phyloP scores from a whole-genome alignment of 2,329 filamentous ascomycete species.

The Mollisia scopiformis region DNA sequence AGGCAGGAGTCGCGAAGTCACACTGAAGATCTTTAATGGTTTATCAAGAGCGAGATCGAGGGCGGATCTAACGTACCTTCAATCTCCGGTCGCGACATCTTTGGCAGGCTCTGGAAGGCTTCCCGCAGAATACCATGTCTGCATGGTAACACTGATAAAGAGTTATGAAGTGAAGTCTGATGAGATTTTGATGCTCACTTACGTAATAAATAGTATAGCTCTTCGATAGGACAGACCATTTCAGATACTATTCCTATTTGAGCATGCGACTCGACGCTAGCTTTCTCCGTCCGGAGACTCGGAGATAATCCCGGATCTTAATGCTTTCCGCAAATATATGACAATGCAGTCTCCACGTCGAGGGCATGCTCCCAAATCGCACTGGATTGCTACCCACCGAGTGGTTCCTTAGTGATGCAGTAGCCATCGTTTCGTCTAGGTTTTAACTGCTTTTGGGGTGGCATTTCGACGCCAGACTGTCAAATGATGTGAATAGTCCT shows the following conservation, averaged over 20 bases:
- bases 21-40: slow-evolving; percentile 10
- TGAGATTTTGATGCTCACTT: background rate
- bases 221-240: background rate
- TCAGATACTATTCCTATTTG: background rate
- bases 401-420: too few relatives aligned
- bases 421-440: too few relatives aligned
- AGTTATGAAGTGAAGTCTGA: background rate
- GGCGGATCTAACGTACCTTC: slow-evolving; percentile 7
- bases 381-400: too few relatives aligned
- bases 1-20: slow-evolving; percentile 13
- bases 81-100: slow-evolving; percentile 25
- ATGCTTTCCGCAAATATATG: too few relatives aligned
- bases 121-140: slow-evolving; percentile 9
- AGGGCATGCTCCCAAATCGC: too few relatives aligned
- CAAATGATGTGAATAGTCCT: too few relatives aligned
- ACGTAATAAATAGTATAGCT: background rate
- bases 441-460: too few relatives aligned
- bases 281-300: background rate
- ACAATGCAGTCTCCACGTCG: too few relatives aligned
- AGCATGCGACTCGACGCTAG: background rate
- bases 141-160: background rate
- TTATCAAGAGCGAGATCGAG: background rate
- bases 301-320: too few relatives aligned
- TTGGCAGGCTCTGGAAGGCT: slow-evolving; percentile 21
- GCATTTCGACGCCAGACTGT: too few relatives aligned